A percentile compares a stretch with the other conserved stretches of the same genome.
phyloP scores from a whole-genome alignment of 2,329 filamentous ascomycete species.

The Cadophora malorum region DNA sequence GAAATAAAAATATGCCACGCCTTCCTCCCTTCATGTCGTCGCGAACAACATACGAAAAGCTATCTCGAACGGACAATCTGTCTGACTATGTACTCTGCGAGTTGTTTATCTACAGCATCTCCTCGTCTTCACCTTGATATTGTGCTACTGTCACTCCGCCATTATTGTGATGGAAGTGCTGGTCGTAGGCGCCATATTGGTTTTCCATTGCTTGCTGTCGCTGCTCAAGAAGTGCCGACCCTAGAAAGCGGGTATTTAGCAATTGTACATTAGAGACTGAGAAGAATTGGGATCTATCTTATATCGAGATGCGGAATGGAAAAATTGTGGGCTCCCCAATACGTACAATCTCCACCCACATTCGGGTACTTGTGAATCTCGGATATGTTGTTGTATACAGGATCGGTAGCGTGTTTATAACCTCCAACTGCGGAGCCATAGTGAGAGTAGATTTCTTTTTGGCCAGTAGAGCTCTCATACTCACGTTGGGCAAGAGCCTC shows the following conservation, averaged over 20 bases:
- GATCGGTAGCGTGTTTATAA: conserved; percentile 68
- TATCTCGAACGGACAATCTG: conserved; percentile 35
- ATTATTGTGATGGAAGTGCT: conserved; percentile 26
- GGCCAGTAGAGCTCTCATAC: conserved; percentile 59
- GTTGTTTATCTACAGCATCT: conserved; percentile 45
- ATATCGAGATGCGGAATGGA: background rate
- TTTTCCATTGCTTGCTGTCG: conserved; percentile 44
- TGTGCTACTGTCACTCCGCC: conserved; percentile 31
- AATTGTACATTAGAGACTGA: background rate
- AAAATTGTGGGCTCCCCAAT: background rate
- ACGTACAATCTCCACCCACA: conserved; percentile 31
- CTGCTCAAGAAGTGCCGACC: conserved; percentile 36
- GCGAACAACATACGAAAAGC: conserved; percentile 31
- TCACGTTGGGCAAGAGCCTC: conserved; percentile 71
- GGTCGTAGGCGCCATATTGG: conserved; percentile 40
- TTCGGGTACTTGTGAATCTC: conserved; percentile 40
- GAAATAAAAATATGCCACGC: conserved; percentile 18
- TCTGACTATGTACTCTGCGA: conserved; percentile 36
- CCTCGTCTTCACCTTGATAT: conserved; percentile 42
- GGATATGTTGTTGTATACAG: conserved; percentile 60
- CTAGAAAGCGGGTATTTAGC: background rate
- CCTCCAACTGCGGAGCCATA: conserved; percentile 51
- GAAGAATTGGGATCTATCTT: background rate
- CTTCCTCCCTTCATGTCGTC: conserved; percentile 22
- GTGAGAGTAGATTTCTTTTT: conserved; percentile 53